Evolutionary conservation across 2,329 filamentous ascomycete genomes (phyloP).

Genomic region (Fusarium sp.): DNA sequence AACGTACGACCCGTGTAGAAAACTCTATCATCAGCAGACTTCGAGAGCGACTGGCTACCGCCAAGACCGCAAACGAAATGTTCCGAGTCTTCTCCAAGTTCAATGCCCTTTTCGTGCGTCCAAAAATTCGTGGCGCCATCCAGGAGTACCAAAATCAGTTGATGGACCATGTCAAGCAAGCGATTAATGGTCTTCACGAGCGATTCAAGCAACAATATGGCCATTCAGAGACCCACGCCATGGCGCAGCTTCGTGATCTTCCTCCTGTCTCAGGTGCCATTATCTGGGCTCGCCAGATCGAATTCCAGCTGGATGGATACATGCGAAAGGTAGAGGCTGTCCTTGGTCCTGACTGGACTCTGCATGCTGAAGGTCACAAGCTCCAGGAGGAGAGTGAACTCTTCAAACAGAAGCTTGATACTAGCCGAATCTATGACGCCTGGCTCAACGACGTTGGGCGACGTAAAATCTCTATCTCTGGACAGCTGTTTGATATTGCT

Average conservation of each 20-base stretch:
- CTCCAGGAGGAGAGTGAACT: conserved; percentile 90
- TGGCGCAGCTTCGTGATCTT: conserved; percentile 96
- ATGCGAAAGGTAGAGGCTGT: conserved; percentile 99
- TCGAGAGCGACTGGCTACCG: conserved; percentile 91
- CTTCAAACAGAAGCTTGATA: conserved; percentile 97
- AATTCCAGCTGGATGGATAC: conserved; percentile 93
- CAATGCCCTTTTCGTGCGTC: conserved; percentile 96
- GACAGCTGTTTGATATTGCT: conserved; percentile 89
- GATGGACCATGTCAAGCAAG: conserved; percentile 97
- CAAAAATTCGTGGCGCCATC: conserved; percentile 98
- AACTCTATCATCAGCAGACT: conserved; percentile 98
- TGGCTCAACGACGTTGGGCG: conserved; percentile 93
- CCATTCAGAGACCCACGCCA: conserved; percentile 96
- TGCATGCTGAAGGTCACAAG: conserved; percentile 95
- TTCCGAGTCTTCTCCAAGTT: conserved; percentile 99
- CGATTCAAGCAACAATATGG: conserved; percentile 99
- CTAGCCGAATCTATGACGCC: conserved; percentile 91
- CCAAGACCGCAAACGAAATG: conserved; percentile 99
- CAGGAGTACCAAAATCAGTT: conserved; percentile 98
- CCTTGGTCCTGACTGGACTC: conserved; percentile 91
- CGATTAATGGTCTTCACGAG: conserved; percentile 92
- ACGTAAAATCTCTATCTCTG: conserved; percentile 90
- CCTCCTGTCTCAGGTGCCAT: conserved; percentile 97
- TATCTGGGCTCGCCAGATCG: conserved; percentile 97
- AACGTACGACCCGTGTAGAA: conserved; percentile 95